Percentiles rank a stretch among this genome's conserved stretches.
These are phyloP conservation scores for Septoria linicola DNA, from an alignment of 2,329 filamentous ascomycete genomes.

Conservation along the genomic window DNA sequence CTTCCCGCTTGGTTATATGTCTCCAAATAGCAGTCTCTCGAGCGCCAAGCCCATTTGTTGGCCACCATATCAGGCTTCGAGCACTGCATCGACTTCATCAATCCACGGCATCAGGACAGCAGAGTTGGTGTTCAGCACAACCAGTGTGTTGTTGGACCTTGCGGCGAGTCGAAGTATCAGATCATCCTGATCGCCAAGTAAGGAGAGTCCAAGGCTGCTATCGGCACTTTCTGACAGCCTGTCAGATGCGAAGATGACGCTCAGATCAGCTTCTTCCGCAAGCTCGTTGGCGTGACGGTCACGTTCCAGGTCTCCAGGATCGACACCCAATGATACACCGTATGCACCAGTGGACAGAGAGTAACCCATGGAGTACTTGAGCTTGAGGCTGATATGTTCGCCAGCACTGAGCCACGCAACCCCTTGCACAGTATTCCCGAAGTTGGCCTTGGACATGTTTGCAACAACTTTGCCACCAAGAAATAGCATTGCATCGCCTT, in stretches of 20 bases:
- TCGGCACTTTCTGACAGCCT: conserved; percentile 13
- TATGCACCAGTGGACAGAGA: conserved; percentile 18
- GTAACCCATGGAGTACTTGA: conserved; percentile 17
- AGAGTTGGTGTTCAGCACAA: conserved; percentile 14
- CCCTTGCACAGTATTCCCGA: conserved; percentile 17
- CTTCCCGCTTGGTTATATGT: conserved; percentile 70
- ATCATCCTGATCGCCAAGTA: conserved; percentile 13
- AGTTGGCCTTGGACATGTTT: conserved; percentile 17
- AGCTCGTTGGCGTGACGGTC: conserved; percentile 4
- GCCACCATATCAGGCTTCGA: conserved; percentile 53
- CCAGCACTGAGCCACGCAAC: conserved; percentile 10
- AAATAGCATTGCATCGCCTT: conserved; percentile 10
- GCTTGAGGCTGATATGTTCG: neutral
- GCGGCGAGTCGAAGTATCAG: conserved; percentile 5
- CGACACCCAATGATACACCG: conserved; percentile 11
- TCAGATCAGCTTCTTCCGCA: conserved; percentile 9
- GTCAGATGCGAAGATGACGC: conserved; percentile 16
- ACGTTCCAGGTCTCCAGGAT: conserved; percentile 5
- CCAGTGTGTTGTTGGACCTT: conserved; percentile 1
- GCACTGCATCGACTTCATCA: conserved; percentile 17
- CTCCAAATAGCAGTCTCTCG: conserved; percentile 72
- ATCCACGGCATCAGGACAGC: conserved; percentile 23
- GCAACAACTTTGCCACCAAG: conserved; percentile 6
- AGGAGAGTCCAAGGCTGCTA: conserved; percentile 4
- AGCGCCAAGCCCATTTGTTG: conserved; percentile 80